phyloP scores from a whole-genome alignment of 163 green algal species.

The Volvox carteri region DNA sequence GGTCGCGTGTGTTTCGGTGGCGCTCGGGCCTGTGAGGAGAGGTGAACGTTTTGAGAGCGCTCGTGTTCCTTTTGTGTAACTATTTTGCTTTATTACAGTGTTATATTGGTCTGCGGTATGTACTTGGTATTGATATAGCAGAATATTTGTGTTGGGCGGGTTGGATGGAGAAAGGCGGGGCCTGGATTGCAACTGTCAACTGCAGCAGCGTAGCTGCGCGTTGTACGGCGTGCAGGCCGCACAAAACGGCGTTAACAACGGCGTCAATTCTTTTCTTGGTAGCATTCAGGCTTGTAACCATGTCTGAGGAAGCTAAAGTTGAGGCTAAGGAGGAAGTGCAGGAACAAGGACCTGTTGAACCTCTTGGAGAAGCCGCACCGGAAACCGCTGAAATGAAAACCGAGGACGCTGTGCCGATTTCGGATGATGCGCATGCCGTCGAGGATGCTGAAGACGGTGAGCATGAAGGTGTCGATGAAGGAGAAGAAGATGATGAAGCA shows the following conservation, averaged over 20 bases:
- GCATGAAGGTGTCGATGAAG: background rate
- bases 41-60: too few species aligned
- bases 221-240: background rate
- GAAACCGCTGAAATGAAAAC: background rate
- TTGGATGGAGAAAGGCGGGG: background rate
- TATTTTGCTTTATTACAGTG: too few species aligned
- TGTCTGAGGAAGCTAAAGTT: constrained; percentile 26
- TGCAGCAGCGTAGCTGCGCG: background rate
- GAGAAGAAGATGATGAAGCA: constrained; percentile 7
- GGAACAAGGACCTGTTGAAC: background rate
- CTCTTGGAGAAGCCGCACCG: background rate
- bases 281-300: background rate
- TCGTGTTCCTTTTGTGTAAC: too few species aligned
- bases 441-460: background rate
- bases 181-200: background rate
- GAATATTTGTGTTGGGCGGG: background rate
- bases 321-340: background rate
- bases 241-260: background rate
- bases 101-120: too few species aligned
- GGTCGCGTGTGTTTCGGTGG: too few species aligned
- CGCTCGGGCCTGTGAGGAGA: too few species aligned
- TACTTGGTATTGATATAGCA: too few species aligned
- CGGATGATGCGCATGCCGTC: background rate
- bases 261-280: background rate
- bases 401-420: background rate